phyloP scores from a whole-genome alignment of 108 stramenopile genomes.

The Nannochloropsis oceanica region DNA sequence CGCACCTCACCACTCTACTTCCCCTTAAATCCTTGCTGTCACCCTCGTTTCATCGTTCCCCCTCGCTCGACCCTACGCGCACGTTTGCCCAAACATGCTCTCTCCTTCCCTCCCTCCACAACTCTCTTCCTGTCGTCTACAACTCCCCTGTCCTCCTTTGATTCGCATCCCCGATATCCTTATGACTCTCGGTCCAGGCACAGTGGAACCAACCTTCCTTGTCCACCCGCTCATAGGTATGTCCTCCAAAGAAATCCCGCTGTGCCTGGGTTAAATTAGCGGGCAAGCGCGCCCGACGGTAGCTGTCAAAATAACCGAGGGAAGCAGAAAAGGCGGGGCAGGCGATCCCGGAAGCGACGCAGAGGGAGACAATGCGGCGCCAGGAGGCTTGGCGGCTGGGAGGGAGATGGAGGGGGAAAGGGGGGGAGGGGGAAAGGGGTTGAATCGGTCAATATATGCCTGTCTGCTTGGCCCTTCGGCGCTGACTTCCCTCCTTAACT shows the following conservation, averaged over 20 bases:
- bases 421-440: not conserved
- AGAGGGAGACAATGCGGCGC: constrained; percentile 78
- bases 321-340: constrained; percentile 70
- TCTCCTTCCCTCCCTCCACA: not conserved
- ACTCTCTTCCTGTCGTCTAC: not conserved
- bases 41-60: no score
- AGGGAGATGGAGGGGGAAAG: not conserved
- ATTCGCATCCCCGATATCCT: constrained; percentile 73
- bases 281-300: constrained; percentile 67
- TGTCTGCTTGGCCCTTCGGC: no score
- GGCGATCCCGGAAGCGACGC: constrained; percentile 69
- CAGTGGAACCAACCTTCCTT: constrained; percentile 69
- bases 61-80: no score
- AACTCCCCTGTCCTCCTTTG: constrained; percentile 71
- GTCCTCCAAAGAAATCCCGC: constrained; percentile 98
- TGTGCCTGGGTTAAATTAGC: constrained; percentile 84
- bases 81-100: not conserved
- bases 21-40: no score
- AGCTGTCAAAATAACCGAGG: constrained; percentile 85
- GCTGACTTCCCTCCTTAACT: no score
- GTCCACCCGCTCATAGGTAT: constrained; percentile 71
- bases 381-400: constrained; percentile 55
- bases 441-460: not conserved
- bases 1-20: no score
- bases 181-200: constrained; percentile 80